Conservation (phyloP, 2,329 filamentous ascomycete species). For the Penicillium sp. region DNA sequence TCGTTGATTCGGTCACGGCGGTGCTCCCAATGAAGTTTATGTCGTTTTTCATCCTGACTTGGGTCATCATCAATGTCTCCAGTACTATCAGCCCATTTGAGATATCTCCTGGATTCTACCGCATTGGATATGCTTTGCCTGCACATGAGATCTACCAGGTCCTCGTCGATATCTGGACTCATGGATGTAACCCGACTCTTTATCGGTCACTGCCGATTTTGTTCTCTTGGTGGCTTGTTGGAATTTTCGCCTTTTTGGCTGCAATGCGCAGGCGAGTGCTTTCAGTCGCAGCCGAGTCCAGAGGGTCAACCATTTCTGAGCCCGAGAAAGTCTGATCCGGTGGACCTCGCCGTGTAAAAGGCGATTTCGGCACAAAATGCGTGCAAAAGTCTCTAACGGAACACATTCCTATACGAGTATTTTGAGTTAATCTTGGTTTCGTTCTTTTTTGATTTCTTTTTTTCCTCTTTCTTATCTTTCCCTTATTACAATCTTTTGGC, state of each 20-base stretch:
- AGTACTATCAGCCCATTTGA: constrained; percentile 45
- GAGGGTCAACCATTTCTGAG: neutral
- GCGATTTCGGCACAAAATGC: too few species aligned
- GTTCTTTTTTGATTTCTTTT: too few species aligned
- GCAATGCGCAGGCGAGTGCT: neutral
- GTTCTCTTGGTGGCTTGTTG: constrained; percentile 39
- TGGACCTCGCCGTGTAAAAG: too few species aligned
- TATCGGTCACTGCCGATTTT: constrained; percentile 43
- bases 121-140: constrained; percentile 40
- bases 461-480: too few species aligned
- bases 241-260: neutral
- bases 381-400: too few species aligned
- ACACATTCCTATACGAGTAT: too few species aligned
- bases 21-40: constrained; percentile 39
- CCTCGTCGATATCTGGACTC: constrained; percentile 43
- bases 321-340: too few species aligned
- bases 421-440: too few species aligned
- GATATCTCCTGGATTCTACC: constrained; percentile 42
- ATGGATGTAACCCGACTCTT: constrained; percentile 41
- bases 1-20: constrained; percentile 42
- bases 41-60: constrained; percentile 45
- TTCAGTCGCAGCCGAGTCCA: neutral
- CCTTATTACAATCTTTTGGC: too few species aligned
- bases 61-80: constrained; percentile 44
- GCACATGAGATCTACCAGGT: constrained; percentile 41